Evolutionary conservation across 1,139 yeast species (phyloP).

Genomic region (Suhomyces chickasaworum): DNA sequence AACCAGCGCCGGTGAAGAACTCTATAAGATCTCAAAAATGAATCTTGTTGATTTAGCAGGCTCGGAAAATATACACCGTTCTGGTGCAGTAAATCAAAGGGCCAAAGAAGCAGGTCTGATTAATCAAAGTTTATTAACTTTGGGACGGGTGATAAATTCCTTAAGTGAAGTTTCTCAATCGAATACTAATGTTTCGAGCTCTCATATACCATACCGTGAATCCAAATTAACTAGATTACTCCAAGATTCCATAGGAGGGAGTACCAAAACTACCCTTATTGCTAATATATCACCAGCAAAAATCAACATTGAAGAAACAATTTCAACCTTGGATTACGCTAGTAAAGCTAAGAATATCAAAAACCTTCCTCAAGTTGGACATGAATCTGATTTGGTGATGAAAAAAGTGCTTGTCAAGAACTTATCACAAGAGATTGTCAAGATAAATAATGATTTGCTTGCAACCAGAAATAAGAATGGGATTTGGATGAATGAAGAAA

Average conservation of each 20-base stretch:
- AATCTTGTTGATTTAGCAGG: conserved; percentile 91
- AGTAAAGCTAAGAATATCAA: conserved; percentile 76
- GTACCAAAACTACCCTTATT: conserved; percentile 74
- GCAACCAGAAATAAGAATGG: conserved; percentile 66
- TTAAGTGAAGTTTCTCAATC: conserved; percentile 41
- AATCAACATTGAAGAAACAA: conserved; percentile 72
- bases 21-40: conserved; percentile 59
- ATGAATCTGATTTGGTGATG: conserved; percentile 56
- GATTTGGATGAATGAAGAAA: conserved; percentile 58
- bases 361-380: conserved; percentile 64
- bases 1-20: conserved; percentile 31
- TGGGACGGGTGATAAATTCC: conserved; percentile 82
- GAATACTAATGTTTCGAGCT: conserved; percentile 9
- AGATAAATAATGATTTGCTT: conserved; percentile 56
- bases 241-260: conserved; percentile 84
- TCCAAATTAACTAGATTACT: conserved; percentile 77
- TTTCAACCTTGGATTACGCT: conserved; percentile 84
- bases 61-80: conserved; percentile 74
- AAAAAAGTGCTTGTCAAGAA: conserved; percentile 61
- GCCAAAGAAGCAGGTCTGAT: conserved; percentile 90
- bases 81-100: conserved; percentile 77
- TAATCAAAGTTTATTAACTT: conserved; percentile 77
- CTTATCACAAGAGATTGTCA: conserved; percentile 57
- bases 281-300: conserved; percentile 85
- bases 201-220: conserved; percentile 83